Percentiles rank a stretch among this genome's conserved stretches.
Conservation (phyloP, 2,329 filamentous ascomycete genomes). For the Penicillium corylophilum region DNA sequence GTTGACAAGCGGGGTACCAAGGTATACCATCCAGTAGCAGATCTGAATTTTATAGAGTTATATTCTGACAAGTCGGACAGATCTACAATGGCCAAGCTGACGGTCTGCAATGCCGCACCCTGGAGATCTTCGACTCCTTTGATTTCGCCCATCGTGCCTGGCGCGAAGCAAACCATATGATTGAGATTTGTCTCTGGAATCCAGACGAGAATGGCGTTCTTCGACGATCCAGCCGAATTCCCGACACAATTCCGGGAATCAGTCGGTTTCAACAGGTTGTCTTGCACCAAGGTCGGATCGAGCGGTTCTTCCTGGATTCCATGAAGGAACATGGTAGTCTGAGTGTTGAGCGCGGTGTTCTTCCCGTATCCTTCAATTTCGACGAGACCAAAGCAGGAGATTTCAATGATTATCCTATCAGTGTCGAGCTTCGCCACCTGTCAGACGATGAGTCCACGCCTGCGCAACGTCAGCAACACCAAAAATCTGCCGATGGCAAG, state of each 20-base stretch:
- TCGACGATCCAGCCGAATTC: conserved; percentile 59
- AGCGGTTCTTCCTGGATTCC: conserved; percentile 64
- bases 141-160: conserved; percentile 63
- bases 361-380: conserved; percentile 57
- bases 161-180: conserved; percentile 32
- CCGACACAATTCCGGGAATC: conserved; percentile 62
- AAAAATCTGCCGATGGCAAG: conserved; percentile 35
- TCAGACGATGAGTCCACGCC: conserved; percentile 54
- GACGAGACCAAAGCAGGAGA: conserved; percentile 52
- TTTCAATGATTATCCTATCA: conserved; percentile 59
- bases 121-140: conserved; percentile 73
- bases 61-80: not conserved
- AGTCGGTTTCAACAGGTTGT: conserved; percentile 64
- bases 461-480: conserved; percentile 10
- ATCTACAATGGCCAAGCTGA: conserved; percentile 47
- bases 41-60: not conserved
- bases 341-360: conserved; percentile 58
- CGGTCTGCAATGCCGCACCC: conserved; percentile 63
- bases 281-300: conserved; percentile 69
- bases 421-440: conserved; percentile 58
- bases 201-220: conserved; percentile 55
- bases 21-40: conserved; percentile 9
- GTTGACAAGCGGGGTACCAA: conserved; percentile 47
- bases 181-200: conserved; percentile 36
- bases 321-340: conserved; percentile 57